phyloP scores from a whole-genome alignment of 176 grass and related monocot genomes.

The Chrysopogon serrulatus region DNA sequence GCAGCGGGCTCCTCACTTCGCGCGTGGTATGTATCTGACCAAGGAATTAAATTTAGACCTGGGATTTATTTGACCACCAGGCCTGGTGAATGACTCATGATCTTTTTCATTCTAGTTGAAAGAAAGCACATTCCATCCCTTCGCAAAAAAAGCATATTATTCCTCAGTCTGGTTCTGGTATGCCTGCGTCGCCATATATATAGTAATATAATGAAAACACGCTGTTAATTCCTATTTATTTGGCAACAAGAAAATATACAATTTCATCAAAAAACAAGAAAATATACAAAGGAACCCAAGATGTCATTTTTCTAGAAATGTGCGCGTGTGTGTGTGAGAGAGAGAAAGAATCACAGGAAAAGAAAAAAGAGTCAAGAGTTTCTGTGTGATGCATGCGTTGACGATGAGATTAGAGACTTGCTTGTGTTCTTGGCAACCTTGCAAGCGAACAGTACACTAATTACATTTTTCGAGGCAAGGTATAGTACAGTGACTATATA shows the following conservation, averaged over 20 bases:
- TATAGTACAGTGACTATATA: neutral
- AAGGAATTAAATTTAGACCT: neutral
- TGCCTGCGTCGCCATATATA: neutral
- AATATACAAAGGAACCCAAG: no score
- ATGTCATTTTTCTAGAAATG: no score
- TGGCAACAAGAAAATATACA: neutral
- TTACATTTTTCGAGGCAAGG: neutral
- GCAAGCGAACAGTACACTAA: neutral
- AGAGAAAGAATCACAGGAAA: no score
- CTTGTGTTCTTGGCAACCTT: constrained; percentile 41
- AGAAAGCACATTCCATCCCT: neutral
- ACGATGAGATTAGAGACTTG: constrained; percentile 6
- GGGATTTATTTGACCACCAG: constrained; percentile 8
- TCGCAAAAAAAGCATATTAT: no score
- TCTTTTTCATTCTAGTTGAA: neutral
- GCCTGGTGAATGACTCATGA: neutral
- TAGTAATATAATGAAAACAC: neutral
- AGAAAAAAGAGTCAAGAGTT: no score
- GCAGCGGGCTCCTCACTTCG: constrained; percentile 1
- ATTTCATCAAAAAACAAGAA: no score
- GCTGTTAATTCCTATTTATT: neutral
- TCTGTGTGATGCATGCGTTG: neutral
- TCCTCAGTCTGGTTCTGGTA: neutral
- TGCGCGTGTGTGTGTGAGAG: no score
- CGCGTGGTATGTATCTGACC: constrained; percentile 4